Base-by-base conservation (phyloP, 345 rosid species). In the Citrus hindsii region DNA sequence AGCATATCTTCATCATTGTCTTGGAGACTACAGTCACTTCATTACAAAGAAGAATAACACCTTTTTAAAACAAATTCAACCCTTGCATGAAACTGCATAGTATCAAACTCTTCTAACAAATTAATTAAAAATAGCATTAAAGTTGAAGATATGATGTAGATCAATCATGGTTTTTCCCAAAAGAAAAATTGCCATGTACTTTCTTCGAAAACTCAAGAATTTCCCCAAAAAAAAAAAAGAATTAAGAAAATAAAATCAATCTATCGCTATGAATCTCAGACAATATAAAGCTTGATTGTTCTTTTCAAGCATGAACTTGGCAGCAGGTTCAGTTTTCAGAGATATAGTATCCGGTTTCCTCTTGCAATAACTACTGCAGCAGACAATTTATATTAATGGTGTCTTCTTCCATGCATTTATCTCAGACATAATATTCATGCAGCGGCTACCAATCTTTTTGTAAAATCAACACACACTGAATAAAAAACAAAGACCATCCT, bases 361-460 rank as follows among this genome's bases (percentile, higher is more conserved):
- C 75, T 79, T 22, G n/a, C 37, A 75, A 65, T 76, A 76, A 77
- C 77, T 69, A 67, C 73, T 30, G 81, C 51, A 74, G 73, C 79
- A 80, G 79, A 68, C 67, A 82, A 72, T 82, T 69, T 71, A 69
- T 68, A 78, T 80, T 82, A 82, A 82, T 85, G 84, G 79, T 62
- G 82, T 77, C 89, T 77, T 71, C 76, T 79, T 78, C 56, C 82
- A 76, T 59, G 81, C 77, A 83, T 79, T 77, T 77, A 78, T 71
- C 37, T 84, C 77, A 76, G 81, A 84, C 75, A 79, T 82, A 69
- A 25, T 28, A 85, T 87, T 81, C 75, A 83, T 83, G 85, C 83
- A 84, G 40, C 63, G 77, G 69, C 37, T 78, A 65, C 71, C 77
- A 46, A 58, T 62, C 74, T 80, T 73, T 46, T 80, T 74, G 69